Base-by-base conservation (phyloP, 306 rosid species). In the Boehmeria nivea region DNA sequence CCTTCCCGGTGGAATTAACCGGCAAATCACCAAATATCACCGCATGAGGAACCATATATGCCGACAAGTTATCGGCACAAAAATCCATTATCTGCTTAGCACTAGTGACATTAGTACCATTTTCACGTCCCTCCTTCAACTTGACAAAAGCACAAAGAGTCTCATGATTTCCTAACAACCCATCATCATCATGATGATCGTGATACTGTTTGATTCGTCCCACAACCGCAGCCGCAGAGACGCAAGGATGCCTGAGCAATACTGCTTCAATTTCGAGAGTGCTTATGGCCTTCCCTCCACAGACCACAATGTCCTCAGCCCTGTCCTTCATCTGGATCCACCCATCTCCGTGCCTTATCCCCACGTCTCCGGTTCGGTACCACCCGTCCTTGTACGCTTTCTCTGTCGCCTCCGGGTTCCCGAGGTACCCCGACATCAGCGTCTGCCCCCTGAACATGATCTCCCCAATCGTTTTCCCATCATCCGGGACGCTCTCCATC, bases 281-380 rank as follows among this genome's bases (percentile, higher is more conserved):
- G 58, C 97, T 89, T 57, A 83, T 74, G 24, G 23, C 60, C 53
- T 60, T 71, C 36, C 76, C 86, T 11, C 70, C 39, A 6, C 54
- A 60, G 10, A 78, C 53, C 4, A 74, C 79, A 8, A 78, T 51
- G 60, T 89, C 97, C 23, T 59, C 69, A 17, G 68, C 84, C 51
- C 97, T 79, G 25, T 90, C 97, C 61, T 86, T 90, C 81, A 90
- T 34, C 24, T 66, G 76, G n/a, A 90, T 59, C 5, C 66, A 56
- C 24, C 95, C 91, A 64, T 73, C 73, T 3, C 31, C 39, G 20
- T 70, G 67, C 57, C 78, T 72, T 13, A 87, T 46, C 26, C 51
- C 97, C 4, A 90, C 51, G 55, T 90, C 97, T 12, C 94, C 86
- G 8, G 95, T 84, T 8, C 84, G 72, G 40, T 77, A 90, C 94